Evolutionary conservation across 352 stramenopile species (phyloP), one percentile per base, ranked within the genome.

Genomic region (Phytophthora multivora): DNA sequence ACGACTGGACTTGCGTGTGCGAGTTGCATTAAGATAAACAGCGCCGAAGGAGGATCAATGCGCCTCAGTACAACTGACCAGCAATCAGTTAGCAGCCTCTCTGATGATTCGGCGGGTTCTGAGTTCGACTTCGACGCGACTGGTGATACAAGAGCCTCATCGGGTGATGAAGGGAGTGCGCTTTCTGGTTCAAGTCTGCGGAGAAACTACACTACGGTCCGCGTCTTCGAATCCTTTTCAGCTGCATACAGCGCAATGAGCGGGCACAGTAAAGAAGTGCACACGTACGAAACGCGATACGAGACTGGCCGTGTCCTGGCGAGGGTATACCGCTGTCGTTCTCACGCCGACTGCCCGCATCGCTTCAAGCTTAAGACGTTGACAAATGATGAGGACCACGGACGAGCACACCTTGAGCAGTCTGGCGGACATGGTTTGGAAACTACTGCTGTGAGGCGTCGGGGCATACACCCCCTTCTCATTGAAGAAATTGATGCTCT

Each of bases 351-450:
- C n/a, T n/a, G n/a, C n/a, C n/a, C n/a, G n/a, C n/a, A n/a, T n/a
- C n/a, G n/a, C n/a, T n/a, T n/a, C n/a, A n/a, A n/a, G n/a, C n/a
- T n/a, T n/a, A n/a, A n/a, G n/a, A n/a, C n/a, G n/a, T n/a, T n/a
- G n/a, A n/a, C n/a, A n/a, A n/a, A n/a, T n/a, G n/a, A n/a, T n/a
- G n/a, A n/a, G n/a, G n/a, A n/a, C n/a, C n/a, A n/a, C n/a, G n/a
- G n/a, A n/a, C n/a, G n/a, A n/a, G n/a, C n/a, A n/a, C 15, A 46
- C 13, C n/a, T 46, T 13, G 39, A 46, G 39, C n/a, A 46, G 39
- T 18, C 23, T 12, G 39, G 39, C 12, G 39, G 10, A 13, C 39
- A 46, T 16, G 13, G n/a, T 12, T 6, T 11, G n/a, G 16, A 2
- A 28, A 18, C 15, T 6, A 1, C 26, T 13, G 5, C 39, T 46